Evolutionary conservation across 305 asterid genomes (phyloP).

Genomic region (Fraxinus angustifolia): DNA sequence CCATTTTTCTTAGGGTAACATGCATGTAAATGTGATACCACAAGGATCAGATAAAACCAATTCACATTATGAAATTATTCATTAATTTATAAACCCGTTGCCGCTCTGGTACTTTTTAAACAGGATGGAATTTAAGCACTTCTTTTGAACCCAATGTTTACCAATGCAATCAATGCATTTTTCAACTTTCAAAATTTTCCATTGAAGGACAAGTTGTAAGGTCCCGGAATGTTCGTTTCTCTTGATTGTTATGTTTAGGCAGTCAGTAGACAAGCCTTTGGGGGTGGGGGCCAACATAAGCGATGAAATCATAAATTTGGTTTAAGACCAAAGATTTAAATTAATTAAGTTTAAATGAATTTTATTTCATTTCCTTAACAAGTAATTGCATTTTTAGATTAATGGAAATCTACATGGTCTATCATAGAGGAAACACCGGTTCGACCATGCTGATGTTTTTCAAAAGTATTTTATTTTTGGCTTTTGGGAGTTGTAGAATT

Average conservation of each 20-base stretch:
- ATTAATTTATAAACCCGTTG: background rate
- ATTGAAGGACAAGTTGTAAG: background rate
- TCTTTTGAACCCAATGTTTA: background rate
- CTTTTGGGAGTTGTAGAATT: background rate
- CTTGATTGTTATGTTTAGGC: background rate
- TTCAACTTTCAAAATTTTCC: background rate
- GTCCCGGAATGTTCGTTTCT: background rate
- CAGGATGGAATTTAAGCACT: background rate
- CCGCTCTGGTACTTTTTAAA: background rate
- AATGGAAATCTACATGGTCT: background rate
- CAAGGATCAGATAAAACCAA: background rate
- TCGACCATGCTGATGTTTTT: background rate
- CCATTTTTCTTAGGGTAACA: background rate
- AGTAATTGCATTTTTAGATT: background rate
- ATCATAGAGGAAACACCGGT: background rate
- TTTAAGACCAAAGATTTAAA: background rate
- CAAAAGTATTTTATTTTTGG: background rate
- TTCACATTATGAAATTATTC: background rate
- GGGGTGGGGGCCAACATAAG: background rate
- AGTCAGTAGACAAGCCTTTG: background rate
- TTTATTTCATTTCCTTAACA: background rate
- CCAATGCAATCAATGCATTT: background rate
- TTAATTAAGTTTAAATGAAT: background rate
- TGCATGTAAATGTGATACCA: background rate
- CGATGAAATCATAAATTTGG: background rate